Evolutionary conservation across 345 rosid species (phyloP).

Genomic region (Lepidium didymum): DNA sequence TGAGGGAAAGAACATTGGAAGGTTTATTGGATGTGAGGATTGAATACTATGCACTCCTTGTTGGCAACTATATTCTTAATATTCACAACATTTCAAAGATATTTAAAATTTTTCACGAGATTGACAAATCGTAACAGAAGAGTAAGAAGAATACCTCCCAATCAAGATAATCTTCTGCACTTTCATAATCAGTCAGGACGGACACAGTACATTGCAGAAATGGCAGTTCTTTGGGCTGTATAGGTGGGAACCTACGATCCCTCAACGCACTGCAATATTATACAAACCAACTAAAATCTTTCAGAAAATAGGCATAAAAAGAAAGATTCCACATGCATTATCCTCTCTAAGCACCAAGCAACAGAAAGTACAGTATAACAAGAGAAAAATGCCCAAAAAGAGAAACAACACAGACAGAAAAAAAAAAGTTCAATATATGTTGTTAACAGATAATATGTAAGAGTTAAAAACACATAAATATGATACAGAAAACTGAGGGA

Average conservation of each 20-base stretch:
- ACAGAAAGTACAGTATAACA: background rate
- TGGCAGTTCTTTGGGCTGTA: constrained; percentile 90
- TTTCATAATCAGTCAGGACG: constrained; percentile 71
- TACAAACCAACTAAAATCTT: background rate
- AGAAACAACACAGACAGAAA: background rate
- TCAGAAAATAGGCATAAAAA: background rate
- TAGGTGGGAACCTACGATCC: constrained; percentile 96
- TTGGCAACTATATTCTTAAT: background rate
- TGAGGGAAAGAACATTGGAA: background rate
- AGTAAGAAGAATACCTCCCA: constrained; percentile 70
- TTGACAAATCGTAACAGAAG: background rate
- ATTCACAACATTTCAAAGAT: background rate
- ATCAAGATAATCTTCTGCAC: constrained; percentile 70
- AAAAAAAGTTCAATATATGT: background rate
- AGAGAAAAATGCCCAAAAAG: background rate
- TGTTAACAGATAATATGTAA: background rate
- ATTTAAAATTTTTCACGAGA: background rate
- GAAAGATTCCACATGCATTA: background rate
- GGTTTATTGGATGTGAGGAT: background rate
- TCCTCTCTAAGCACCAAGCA: background rate
- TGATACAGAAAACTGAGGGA: background rate
- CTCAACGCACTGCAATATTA: constrained; percentile 68
- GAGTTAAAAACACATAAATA: background rate
- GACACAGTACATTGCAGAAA: constrained; percentile 89
- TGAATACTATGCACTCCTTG: background rate